Conservation (phyloP, 352 stramenopile genomes). For the Saprolegnia diclina region DNA sequence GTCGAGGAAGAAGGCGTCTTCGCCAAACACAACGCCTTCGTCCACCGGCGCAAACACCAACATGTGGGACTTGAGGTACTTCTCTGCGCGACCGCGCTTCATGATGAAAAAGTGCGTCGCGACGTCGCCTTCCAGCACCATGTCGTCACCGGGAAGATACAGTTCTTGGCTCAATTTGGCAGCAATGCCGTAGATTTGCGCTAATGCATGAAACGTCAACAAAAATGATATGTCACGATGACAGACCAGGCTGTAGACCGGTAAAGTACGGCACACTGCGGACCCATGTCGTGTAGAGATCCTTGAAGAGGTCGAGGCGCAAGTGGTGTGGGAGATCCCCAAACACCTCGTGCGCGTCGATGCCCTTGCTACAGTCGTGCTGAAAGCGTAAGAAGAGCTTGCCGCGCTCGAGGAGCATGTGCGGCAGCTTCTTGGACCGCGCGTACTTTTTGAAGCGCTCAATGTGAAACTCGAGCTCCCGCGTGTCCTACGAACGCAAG, state of each 20-base stretch:
- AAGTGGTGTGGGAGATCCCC: slow-evolving; percentile 24
- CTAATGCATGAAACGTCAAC: not conserved
- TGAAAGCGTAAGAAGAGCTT: slow-evolving; percentile 30
- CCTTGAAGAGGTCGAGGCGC: slow-evolving; percentile 27
- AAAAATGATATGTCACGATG: not conserved
- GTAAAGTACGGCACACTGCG: slow-evolving; percentile 30
- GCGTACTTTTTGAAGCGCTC: slow-evolving; percentile 25
- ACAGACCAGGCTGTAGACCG: slow-evolving; percentile 19
- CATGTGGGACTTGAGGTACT: not conserved
- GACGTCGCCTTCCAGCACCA: slow-evolving; percentile 29
- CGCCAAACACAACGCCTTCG: slow-evolving; percentile 5
- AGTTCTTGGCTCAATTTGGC: slow-evolving; percentile 29
- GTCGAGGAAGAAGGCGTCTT: slow-evolving; percentile 13
- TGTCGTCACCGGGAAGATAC: slow-evolving; percentile 33
- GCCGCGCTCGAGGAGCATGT: slow-evolving; percentile 20
- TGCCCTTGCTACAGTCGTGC: slow-evolving; percentile 31
- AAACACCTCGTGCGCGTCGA: slow-evolving; percentile 31
- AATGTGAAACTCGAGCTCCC: slow-evolving; percentile 9
- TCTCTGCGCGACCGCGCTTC: slow-evolving; percentile 26
- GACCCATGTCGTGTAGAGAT: slow-evolving; percentile 31
- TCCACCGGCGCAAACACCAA: slow-evolving; percentile 4
- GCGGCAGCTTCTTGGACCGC: slow-evolving; percentile 27
- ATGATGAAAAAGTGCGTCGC: slow-evolving; percentile 30
- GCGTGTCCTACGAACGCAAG: not conserved
- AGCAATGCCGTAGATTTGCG: slow-evolving; percentile 30